Evolutionary conservation across 352 stramenopile species (phyloP).

Genomic region (Phytophthora chlamydospora): DNA sequence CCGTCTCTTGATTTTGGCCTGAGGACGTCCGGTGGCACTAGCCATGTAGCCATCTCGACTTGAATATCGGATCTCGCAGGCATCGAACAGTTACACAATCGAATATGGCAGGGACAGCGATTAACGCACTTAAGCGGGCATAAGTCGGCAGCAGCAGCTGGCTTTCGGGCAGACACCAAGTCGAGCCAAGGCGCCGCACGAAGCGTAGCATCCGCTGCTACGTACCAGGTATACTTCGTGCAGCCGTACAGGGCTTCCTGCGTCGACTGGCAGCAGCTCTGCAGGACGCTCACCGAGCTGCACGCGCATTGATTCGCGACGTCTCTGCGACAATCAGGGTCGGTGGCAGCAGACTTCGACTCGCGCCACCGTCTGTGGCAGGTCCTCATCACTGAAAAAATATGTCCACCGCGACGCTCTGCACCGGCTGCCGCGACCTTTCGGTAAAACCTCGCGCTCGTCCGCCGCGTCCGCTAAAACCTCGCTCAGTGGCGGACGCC

Average conservation of each 20-base stretch:
- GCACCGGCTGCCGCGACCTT: conserved; percentile 8
- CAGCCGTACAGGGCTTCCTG: no score
- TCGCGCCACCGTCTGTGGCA: background rate
- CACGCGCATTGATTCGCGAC: no score
- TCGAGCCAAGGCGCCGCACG: no score
- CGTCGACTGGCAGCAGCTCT: no score
- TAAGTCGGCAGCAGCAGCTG: background rate
- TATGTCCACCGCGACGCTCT: background rate
- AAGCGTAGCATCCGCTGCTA: no score
- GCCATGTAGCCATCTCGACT: conserved; percentile 6
- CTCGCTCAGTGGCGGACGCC: conserved; percentile 28
- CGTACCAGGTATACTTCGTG: no score
- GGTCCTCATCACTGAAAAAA: conserved; percentile 1
- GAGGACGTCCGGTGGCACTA: no score
- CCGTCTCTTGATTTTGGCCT: no score
- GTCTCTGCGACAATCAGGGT: no score
- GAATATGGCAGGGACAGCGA: conserved; percentile 13
- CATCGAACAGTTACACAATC: background rate
- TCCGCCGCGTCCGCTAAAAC: conserved; percentile 22
- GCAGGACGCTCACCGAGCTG: conserved; percentile 1
- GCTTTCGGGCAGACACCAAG: no score
- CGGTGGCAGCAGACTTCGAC: no score
- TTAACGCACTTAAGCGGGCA: background rate
- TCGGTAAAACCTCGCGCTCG: conserved; percentile 25
- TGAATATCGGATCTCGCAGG: conserved; percentile 7